Base-by-base conservation (phyloP, 192 early-diverging fungal species). In the Entomortierella chlamydospora region DNA sequence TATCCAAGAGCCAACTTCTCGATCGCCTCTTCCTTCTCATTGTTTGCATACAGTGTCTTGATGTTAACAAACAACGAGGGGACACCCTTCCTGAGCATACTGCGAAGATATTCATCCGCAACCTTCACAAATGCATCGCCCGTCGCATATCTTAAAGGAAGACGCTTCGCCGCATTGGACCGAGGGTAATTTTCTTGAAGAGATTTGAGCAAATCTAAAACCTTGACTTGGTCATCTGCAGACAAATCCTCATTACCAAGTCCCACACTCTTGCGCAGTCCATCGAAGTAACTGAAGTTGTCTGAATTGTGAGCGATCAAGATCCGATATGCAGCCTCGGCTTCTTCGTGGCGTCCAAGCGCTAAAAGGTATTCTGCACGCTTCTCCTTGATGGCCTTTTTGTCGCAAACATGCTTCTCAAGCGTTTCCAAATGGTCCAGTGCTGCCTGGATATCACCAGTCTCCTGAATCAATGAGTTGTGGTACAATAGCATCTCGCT, bases 41-140 rank as follows among this genome's bases (percentile, higher is more conserved):
- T 72, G 72, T 90, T 68, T n/a, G 53, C 64, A 67, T 95, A 95
- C 11, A 95, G 84, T 12, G 84, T 86, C 82, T 93, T 94, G 63
- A 96, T 72, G 69, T 88, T 91, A 50, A 90, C 88, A 70, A 99
- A 98, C 43, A 97, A 80, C 2, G 98, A 99, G 9, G 96, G 96
- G n/a, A 99, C 94, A 39, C 96, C 96, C 83, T 97, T 97, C 68
- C 92, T 89, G 70, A 99, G 89, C 45, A 90, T 89, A 29, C 77
- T 83, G 50, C 90, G 89, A 25, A 95, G 82, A 59, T 93, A 91
- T 29, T 70, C 81, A 52, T 94, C 93, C 15, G 90, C 87, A 58
- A 87, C 80, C 20, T 61, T 73, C 31, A 72, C 83, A 82, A 95
- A 95, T 29, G 78, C 78, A 18, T 90, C 90, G n/a, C 83, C 97